Percentiles rank a stretch among this genome's conserved stretches.
phyloP scores from a whole-genome alignment of 768 basidiomycete species.

The Leccinum uliginosum region DNA sequence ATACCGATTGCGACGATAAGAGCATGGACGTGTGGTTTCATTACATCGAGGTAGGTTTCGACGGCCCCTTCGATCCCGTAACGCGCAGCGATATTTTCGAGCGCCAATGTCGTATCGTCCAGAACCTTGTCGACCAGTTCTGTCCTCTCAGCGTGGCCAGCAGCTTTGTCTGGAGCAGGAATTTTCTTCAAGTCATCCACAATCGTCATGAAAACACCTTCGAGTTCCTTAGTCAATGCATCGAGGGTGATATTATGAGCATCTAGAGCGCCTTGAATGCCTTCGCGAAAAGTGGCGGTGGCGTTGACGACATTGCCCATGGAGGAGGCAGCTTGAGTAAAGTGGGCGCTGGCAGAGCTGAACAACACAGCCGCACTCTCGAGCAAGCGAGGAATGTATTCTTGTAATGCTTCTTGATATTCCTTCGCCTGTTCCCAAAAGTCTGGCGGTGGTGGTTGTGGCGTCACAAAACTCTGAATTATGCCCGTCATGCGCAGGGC shows the following conservation, averaged over 20 bases:
- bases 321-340: conserved; percentile 1
- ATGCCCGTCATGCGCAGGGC: background rate
- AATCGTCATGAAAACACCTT: conserved; percentile 3
- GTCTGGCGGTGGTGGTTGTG: background rate
- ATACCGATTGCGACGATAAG: conserved; percentile 12
- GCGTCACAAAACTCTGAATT: background rate
- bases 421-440: conserved; percentile 11
- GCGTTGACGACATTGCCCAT: conserved; percentile 10
- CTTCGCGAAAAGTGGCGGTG: conserved; percentile 11
- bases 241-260: conserved; percentile 5
- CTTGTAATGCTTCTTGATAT: background rate
- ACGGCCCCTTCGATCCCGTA: conserved; percentile 8
- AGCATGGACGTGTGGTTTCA: conserved; percentile 5
- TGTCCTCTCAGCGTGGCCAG: conserved; percentile 2
- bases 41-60: background rate
- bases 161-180: background rate
- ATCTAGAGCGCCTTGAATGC: conserved; percentile 7
- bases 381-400: conserved; percentile 7
- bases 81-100: background rate
- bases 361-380: background rate
- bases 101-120: background rate
- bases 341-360: background rate
- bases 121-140: conserved; percentile 7
- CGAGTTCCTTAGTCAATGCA: conserved; percentile 8
- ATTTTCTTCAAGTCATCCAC: conserved; percentile 1